These are phyloP conservation scores for Sporobolomyces phaffii DNA, from an alignment of 768 basidiomycete genomes.

Conservation along the genomic window DNA sequence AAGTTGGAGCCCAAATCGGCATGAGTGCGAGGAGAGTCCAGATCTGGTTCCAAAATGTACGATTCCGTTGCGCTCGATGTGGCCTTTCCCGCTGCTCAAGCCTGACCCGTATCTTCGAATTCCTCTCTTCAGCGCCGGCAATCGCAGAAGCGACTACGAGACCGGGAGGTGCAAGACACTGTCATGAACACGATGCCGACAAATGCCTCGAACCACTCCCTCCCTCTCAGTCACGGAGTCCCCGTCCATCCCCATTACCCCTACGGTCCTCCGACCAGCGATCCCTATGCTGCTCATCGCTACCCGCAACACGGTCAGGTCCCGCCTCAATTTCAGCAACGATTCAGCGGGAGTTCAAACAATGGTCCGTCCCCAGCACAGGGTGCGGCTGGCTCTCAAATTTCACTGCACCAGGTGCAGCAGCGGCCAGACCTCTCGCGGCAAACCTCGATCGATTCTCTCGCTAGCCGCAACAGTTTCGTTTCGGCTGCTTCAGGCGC, in stretches of 20 bases:
- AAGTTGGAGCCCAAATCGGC: constrained; percentile 79
- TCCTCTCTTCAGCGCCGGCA: constrained; percentile 22
- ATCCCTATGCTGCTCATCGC: constrained; percentile 12
- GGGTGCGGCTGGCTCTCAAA: neutral
- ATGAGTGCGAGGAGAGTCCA: constrained; percentile 84
- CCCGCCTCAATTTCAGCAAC: neutral
- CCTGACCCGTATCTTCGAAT: rapidly evolving
- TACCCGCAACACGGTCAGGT: constrained; percentile 3
- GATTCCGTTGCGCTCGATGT: neutral
- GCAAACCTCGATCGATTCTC: constrained; percentile 23
- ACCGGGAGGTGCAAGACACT: constrained; percentile 28
- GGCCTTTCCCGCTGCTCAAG: too few relatives aligned
- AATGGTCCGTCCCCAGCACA: neutral
- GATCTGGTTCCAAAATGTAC: constrained; percentile 44
- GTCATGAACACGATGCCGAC: neutral
- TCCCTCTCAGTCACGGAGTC: neutral
- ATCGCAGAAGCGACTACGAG: constrained; percentile 37
- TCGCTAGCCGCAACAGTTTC: constrained; percentile 17
- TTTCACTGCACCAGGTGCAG: constrained; percentile 1
- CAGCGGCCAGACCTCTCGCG: constrained; percentile 10
- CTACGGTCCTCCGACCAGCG: neutral
- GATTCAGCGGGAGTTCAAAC: neutral
- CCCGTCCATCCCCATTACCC: constrained; percentile 13
- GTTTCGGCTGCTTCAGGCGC: neutral
- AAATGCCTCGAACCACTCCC: constrained; percentile 7